A percentile compares a stretch with the other conserved stretches of the same genome.
Conservation (phyloP, 2,329 filamentous ascomycete genomes). For the Coniochaeta hoffmannii region DNA sequence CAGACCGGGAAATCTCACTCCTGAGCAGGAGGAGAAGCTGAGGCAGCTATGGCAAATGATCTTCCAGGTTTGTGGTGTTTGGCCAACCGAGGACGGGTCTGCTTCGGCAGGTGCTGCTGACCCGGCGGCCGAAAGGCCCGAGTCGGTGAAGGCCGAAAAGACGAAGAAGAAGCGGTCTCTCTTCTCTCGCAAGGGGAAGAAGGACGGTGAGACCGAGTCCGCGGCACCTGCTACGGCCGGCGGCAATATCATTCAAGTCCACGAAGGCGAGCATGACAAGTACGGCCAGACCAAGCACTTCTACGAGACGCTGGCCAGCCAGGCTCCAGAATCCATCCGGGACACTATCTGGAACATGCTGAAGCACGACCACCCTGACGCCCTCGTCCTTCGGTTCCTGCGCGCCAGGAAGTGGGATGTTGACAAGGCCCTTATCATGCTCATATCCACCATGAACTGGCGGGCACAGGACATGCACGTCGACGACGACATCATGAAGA, state of each 20-base stretch:
- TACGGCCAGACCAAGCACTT: constrained; percentile 86
- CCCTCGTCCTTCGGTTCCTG: constrained; percentile 72
- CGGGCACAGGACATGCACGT: constrained; percentile 75
- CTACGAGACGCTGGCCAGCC: constrained; percentile 68
- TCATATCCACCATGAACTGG: constrained; percentile 93
- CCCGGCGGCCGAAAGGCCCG: constrained; percentile 15
- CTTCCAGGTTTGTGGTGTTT: constrained; percentile 67
- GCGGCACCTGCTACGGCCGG: constrained; percentile 20
- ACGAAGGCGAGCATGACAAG: constrained; percentile 69
- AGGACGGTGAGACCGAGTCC: constrained; percentile 34
- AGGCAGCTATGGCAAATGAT: constrained; percentile 77
- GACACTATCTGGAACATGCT: constrained; percentile 86
- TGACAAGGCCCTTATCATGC: constrained; percentile 86
- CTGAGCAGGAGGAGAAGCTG: constrained; percentile 81
- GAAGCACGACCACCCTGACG: constrained; percentile 92
- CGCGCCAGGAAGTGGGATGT: constrained; percentile 94
- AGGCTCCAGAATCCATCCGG: constrained; percentile 71
- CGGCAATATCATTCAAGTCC: constrained; percentile 29
- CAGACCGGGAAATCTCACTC: constrained; percentile 78
- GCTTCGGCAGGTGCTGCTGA: constrained; percentile 25
- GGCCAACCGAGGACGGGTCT: constrained; percentile 11
- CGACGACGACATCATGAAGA: constrained; percentile 77
- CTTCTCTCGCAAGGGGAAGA: constrained; percentile 57
- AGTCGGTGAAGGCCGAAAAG: constrained; percentile 33
- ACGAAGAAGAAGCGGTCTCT: constrained; percentile 63